These are phyloP conservation scores for Diutina siamensis DNA, from an alignment of 1,139 yeast species.

Conservation along the genomic window DNA sequence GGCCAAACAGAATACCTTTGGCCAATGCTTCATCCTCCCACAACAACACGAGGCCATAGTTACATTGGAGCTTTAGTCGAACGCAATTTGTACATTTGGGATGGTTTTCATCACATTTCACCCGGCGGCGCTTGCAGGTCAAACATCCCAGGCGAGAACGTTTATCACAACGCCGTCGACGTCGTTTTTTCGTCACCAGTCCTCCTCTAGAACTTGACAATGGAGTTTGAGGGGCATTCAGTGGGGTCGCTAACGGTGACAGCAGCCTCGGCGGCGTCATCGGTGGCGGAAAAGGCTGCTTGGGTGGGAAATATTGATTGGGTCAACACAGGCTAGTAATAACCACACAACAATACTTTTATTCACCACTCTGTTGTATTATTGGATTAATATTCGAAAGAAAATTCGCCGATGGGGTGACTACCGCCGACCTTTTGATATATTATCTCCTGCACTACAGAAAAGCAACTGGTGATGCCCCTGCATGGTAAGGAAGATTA, in stretches of 20 bases:
- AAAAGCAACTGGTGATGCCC: slow-evolving; percentile 3
- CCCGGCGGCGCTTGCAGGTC: slow-evolving; percentile 4
- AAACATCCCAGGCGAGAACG: slow-evolving; percentile 4
- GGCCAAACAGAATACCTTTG: slow-evolving; percentile 5
- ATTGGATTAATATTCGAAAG: too few species aligned
- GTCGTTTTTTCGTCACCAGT: neutral
- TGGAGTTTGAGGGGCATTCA: neutral
- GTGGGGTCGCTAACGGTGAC: neutral
- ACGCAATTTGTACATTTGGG: slow-evolving; percentile 1
- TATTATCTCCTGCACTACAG: neutral
- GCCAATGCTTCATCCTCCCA: slow-evolving; percentile 5
- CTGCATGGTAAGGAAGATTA: neutral
- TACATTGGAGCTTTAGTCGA: neutral
- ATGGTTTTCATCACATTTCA: slow-evolving; percentile 1
- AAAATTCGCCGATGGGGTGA: neutral
- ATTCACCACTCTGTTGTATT: too few species aligned
- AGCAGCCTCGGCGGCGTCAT: slow-evolving; percentile 1
- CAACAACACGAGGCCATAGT: slow-evolving; percentile 1
- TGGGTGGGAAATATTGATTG: neutral
- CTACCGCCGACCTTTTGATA: neutral
- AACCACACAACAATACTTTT: too few species aligned
- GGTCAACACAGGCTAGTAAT: neutral
- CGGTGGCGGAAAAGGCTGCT: neutral
- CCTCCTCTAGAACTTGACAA: too few species aligned
- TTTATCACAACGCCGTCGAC: slow-evolving; percentile 6